Conservation (phyloP, 1,284 basidiomycete species). For the Abortiporus biennis region DNA sequence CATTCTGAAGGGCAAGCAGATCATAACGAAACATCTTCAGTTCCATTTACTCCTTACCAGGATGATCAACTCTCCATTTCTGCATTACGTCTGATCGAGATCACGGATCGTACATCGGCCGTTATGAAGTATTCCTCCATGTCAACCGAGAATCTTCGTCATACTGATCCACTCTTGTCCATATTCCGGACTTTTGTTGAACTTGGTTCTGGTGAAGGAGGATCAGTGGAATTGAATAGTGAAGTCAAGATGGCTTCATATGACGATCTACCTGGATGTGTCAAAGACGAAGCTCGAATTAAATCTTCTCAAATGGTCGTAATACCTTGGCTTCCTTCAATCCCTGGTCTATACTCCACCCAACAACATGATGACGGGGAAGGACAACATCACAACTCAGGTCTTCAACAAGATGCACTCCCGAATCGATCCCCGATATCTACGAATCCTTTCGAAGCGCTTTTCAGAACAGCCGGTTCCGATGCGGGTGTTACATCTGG, state of each 20-base stretch:
- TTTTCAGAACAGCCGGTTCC: constrained; percentile 57
- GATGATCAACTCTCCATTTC: constrained; percentile 21
- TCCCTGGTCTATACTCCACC: no score
- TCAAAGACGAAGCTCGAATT: constrained; percentile 44
- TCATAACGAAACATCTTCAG: no score
- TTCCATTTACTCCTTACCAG: neutral
- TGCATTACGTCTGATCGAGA: constrained; percentile 59
- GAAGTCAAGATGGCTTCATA: constrained; percentile 53
- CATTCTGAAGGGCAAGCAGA: no score
- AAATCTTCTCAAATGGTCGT: constrained; percentile 50
- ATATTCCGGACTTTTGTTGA: constrained; percentile 59
- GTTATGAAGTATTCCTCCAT: constrained; percentile 62
- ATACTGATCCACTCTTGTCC: constrained; percentile 54
- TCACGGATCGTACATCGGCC: constrained; percentile 64
- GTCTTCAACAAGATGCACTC: constrained; percentile 12
- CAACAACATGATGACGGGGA: no score
- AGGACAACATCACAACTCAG: constrained; percentile 15
- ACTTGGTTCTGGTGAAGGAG: constrained; percentile 48
- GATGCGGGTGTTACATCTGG: constrained; percentile 10
- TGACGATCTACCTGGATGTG: constrained; percentile 47
- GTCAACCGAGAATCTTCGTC: constrained; percentile 37
- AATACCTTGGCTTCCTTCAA: constrained; percentile 56
- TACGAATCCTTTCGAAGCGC: constrained; percentile 50
- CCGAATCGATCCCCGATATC: constrained; percentile 10
- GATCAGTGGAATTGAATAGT: constrained; percentile 44